These are phyloP conservation scores for Phyllosticta citrichinensis DNA, from an alignment of 2,329 filamentous ascomycete genomes.

Conservation along the genomic window DNA sequence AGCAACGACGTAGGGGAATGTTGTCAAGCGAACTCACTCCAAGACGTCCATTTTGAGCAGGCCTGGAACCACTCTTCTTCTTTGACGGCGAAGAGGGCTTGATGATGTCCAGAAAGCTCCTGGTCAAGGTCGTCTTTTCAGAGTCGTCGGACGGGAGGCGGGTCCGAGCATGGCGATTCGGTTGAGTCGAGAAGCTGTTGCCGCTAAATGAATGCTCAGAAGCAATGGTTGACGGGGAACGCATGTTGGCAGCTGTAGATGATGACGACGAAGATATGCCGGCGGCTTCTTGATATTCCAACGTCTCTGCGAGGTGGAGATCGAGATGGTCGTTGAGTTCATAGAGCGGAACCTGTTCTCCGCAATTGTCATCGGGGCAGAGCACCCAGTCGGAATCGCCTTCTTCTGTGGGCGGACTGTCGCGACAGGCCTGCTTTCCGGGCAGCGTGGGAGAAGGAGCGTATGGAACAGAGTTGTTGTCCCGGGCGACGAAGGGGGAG, in stretches of 20 bases:
- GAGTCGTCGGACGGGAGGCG: slow-evolving; percentile 13
- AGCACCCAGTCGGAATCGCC: slow-evolving; percentile 20
- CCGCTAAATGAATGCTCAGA: slow-evolving; percentile 19
- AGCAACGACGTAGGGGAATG: background rate
- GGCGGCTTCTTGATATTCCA: slow-evolving; percentile 13
- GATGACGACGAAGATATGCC: slow-evolving; percentile 5
- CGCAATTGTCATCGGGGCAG: slow-evolving; percentile 35
- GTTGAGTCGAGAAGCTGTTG: slow-evolving; percentile 14
- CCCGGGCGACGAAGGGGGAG: slow-evolving; percentile 26
- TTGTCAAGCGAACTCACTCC: background rate
- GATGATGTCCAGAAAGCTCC: slow-evolving; percentile 26
- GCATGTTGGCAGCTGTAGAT: slow-evolving; percentile 21
- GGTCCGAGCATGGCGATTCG: slow-evolving; percentile 12
- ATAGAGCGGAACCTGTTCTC: slow-evolving; percentile 30
- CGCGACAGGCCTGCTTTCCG: background rate
- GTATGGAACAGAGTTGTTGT: slow-evolving; percentile 9
- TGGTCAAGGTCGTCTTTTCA: slow-evolving; percentile 25
- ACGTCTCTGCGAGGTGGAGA: slow-evolving; percentile 32
- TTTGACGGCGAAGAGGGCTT: slow-evolving; percentile 21
- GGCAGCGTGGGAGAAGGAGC: background rate
- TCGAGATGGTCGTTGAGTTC: slow-evolving; percentile 39
- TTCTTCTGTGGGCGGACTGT: background rate
- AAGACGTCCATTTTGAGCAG: background rate
- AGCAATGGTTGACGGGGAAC: slow-evolving; percentile 12
- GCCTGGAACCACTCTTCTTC: slow-evolving; percentile 11